These are phyloP conservation scores for Penicillium paneum DNA, from an alignment of 2,329 filamentous ascomycete species.

Conservation along the genomic window DNA sequence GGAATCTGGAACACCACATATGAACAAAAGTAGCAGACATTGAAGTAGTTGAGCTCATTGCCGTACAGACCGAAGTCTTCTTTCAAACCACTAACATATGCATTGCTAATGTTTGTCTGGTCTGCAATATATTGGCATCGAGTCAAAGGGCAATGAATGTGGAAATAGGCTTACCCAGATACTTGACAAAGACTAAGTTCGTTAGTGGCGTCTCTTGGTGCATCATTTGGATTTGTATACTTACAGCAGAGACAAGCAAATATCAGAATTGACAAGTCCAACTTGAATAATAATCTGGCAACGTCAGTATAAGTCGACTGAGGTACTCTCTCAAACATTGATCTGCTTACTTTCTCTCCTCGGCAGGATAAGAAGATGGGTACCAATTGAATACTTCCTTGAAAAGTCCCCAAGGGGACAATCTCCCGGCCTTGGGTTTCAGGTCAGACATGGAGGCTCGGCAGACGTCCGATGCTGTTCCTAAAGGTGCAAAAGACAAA, in stretches of 20 bases:
- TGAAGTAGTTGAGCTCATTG: constrained; percentile 33
- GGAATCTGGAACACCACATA: constrained; percentile 35
- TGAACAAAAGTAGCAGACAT: constrained; percentile 30
- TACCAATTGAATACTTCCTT: constrained; percentile 37
- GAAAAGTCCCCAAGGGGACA: constrained; percentile 18
- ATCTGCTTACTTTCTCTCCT: constrained; percentile 29
- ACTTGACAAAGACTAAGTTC: constrained; percentile 26
- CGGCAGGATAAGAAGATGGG: constrained; percentile 27
- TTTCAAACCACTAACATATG: constrained; percentile 34
- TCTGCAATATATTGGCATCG: constrained; percentile 12
- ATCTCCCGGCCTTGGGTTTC: constrained; percentile 3
- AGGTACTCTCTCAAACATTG: not conserved
- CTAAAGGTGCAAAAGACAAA: not conserved
- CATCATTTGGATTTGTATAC: not conserved
- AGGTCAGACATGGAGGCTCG: constrained; percentile 16
- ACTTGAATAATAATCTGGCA: constrained; percentile 29
- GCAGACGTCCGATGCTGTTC: not conserved
- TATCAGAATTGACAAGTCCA: constrained; percentile 32
- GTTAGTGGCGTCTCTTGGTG: not conserved
- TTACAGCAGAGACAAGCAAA: constrained; percentile 35
- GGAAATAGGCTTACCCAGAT: constrained; percentile 18
- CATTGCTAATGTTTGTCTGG: constrained; percentile 35
- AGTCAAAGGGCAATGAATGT: not conserved
- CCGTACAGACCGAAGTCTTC: constrained; percentile 32
- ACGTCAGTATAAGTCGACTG: not conserved